Conservation (phyloP, 495 filamentous ascomycete species). For the Trichoderma parareesei region DNA sequence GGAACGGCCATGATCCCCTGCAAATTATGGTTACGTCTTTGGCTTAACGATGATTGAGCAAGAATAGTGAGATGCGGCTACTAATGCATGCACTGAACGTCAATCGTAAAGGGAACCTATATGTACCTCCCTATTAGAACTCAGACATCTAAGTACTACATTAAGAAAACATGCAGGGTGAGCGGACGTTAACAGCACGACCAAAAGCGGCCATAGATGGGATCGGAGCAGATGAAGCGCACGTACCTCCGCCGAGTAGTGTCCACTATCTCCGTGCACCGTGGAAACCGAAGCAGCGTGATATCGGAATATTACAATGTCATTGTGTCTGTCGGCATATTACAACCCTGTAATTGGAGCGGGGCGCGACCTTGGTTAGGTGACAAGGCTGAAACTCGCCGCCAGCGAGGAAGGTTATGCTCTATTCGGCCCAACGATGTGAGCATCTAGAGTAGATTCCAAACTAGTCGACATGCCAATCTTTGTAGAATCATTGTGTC, state of each 20-base stretch:
- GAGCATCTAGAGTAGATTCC: too few relatives aligned
- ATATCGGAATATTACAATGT: not conserved
- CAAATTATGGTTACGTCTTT: not conserved
- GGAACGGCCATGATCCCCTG: slow-evolving; percentile 21
- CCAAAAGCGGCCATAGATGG: too few relatives aligned
- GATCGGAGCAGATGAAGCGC: too few relatives aligned
- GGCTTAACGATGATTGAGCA: not conserved
- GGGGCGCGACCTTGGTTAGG: not conserved
- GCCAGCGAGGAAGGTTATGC: not conserved
- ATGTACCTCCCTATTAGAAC: not conserved
- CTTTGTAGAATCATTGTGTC: too few relatives aligned
- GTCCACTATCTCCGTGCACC: too few relatives aligned
- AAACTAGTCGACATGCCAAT: too few relatives aligned
- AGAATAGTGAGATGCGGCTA: not conserved
- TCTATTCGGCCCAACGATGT: too few relatives aligned
- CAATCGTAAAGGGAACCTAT: not conserved
- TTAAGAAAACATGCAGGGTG: too few relatives aligned
- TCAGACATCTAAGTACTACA: too few relatives aligned
- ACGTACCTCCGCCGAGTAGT: too few relatives aligned
- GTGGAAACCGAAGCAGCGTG: not conserved
- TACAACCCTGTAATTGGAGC: not conserved
- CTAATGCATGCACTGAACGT: not conserved
- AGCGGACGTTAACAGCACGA: too few relatives aligned
- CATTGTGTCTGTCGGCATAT: not conserved
- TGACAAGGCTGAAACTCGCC: not conserved